Conservation (phyloP, 2,329 filamentous ascomycete genomes). For the Didymella arachidicola region DNA sequence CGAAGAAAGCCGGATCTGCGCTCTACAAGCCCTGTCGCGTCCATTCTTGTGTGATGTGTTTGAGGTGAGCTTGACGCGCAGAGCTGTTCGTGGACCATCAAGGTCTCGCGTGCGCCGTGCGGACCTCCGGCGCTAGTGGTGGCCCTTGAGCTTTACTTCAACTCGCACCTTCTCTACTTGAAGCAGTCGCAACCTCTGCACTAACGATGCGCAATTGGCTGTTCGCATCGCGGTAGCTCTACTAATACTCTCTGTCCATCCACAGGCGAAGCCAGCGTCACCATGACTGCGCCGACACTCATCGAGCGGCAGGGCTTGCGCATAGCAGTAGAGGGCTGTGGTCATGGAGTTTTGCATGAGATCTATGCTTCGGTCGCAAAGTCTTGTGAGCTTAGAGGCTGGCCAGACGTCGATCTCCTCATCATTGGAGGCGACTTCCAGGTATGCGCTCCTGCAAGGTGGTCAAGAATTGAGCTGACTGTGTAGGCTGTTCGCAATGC, state of each 20-base stretch:
- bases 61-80: constrained; percentile 17
- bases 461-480: constrained; percentile 27
- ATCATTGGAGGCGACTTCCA: constrained; percentile 98
- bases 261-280: background rate
- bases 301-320: constrained; percentile 59
- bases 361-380: constrained; percentile 83
- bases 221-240: background rate
- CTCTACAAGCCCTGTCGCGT: constrained; percentile 25
- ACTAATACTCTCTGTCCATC: background rate
- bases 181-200: constrained; percentile 1
- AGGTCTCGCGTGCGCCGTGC: constrained; percentile 21
- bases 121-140: constrained; percentile 38
- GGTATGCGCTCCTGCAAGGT: constrained; percentile 53
- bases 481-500: constrained; percentile 83
- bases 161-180: constrained; percentile 3
- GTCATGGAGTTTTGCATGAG: constrained; percentile 88
- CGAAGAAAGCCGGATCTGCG: constrained; percentile 44
- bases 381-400: constrained; percentile 73
- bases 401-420: constrained; percentile 84
- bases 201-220: constrained; percentile 1
- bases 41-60: constrained; percentile 29
- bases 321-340: constrained; percentile 87
- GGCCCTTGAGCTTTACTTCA: constrained; percentile 22
- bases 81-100: constrained; percentile 24
- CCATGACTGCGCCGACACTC: constrained; percentile 40